Conservation (phyloP, 805 yeast genomes). For the Ascoidea asiatica region DNA sequence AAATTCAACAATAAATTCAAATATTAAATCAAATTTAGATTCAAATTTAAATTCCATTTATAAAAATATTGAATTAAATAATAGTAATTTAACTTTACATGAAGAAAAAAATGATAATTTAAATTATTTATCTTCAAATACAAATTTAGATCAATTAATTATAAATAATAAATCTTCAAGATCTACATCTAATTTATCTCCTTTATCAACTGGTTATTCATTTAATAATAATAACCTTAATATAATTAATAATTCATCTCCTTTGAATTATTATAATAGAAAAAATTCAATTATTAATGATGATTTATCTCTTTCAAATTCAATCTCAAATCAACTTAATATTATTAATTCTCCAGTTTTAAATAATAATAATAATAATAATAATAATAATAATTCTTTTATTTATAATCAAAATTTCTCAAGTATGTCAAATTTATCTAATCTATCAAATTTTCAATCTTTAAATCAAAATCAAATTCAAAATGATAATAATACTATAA, state of each 20-base stretch:
- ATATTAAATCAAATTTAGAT: neutral
- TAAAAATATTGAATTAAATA: neutral
- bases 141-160: neutral
- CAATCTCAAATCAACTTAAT: too few species aligned
- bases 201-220: too few species aligned
- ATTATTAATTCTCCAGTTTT: neutral
- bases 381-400: neutral
- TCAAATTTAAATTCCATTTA: neutral
- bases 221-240: neutral
- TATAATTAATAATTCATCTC: neutral
- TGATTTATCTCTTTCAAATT: too few species aligned
- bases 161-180: neutral
- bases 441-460: neutral
- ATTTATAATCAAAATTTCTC: too few species aligned
- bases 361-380: neutral
- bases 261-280: too few species aligned
- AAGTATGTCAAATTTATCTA: too few species aligned
- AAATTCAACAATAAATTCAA: neutral
- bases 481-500: neutral
- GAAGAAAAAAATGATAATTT: neutral
- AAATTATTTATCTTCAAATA: neutral
- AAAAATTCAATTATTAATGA: too few species aligned
- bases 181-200: neutral
- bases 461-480: neutral
- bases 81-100: neutral